Evolutionary conservation across 2,329 filamentous ascomycete genomes (phyloP).

Genomic region (Verticillium alfalfae): DNA sequence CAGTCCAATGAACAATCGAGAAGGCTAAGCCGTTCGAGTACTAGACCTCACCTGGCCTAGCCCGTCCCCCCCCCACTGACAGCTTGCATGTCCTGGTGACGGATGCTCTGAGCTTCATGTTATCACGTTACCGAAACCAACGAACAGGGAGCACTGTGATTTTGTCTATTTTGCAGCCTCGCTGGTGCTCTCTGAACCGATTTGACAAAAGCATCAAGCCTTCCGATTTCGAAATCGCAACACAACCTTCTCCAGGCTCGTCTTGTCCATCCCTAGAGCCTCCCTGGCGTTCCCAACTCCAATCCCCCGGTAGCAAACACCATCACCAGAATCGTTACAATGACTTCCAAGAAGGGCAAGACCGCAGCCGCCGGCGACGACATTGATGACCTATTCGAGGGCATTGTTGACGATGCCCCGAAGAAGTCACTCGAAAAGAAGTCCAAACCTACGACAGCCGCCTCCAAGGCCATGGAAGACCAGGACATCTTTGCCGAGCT

Average conservation of each 20-base stretch:
- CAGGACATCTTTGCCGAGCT: constrained; percentile 85
- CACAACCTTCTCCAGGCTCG: not conserved
- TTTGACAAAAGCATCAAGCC: not conserved
- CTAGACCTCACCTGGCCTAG: not conserved
- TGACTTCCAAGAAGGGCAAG: constrained; percentile 58
- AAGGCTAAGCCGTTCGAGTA: not conserved
- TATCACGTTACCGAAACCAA: not conserved
- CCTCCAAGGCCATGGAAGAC: constrained; percentile 44
- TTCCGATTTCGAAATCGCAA: not conserved
- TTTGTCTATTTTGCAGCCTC: not conserved
- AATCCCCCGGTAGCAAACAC: constrained; percentile 1
- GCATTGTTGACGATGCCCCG: constrained; percentile 48
- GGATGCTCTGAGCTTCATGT: not conserved
- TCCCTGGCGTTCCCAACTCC: not conserved
- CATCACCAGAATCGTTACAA: constrained; percentile 22
- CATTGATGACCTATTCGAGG: constrained; percentile 60
- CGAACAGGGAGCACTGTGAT: not conserved
- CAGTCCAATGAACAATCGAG: too few species aligned
- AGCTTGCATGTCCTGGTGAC: not conserved
- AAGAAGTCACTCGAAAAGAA: constrained; percentile 41
- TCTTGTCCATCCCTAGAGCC: not conserved
- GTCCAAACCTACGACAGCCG: constrained; percentile 41
- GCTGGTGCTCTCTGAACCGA: not conserved
- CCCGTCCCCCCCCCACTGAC: not conserved
- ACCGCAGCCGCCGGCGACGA: constrained; percentile 53